A percentile compares a stretch with the other conserved stretches of the same genome.
Evolutionary conservation across 73 alveolate species (phyloP).

Genomic region (Paramecium tetraurelia): DNA sequence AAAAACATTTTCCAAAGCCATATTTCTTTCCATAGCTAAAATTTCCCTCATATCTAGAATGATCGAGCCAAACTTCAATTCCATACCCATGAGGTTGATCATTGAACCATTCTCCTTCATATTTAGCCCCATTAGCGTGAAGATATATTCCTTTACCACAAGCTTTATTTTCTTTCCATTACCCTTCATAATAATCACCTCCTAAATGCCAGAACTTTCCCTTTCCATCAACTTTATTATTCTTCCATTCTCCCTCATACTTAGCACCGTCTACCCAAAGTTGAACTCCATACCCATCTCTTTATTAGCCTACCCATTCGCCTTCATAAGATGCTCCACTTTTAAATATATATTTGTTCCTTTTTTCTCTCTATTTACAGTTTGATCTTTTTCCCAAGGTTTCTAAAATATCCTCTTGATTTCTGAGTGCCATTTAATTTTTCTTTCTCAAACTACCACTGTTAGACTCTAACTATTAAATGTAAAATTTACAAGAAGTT

Average conservation of each 20-base stretch:
- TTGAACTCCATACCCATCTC: constrained; percentile 57
- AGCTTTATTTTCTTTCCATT: constrained; percentile 61
- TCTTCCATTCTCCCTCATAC: constrained; percentile 56
- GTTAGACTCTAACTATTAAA: not conserved
- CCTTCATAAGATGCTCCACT: constrained; percentile 54
- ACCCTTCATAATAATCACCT: constrained; percentile 61
- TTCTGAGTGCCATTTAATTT: not conserved
- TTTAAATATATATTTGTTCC: not conserved
- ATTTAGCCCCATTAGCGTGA: constrained; percentile 54
- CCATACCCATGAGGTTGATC: constrained; percentile 75
- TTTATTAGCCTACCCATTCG: constrained; percentile 43
- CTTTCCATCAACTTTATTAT: constrained; percentile 53
- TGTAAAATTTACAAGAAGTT: not conserved
- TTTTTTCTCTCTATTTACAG: not conserved
- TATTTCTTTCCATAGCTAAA: constrained; percentile 72
- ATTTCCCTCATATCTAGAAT: constrained; percentile 72
- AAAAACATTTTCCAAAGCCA: constrained; percentile 72
- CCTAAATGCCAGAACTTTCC: constrained; percentile 60
- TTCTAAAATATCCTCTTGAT: not conserved
- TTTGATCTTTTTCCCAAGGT: not conserved
- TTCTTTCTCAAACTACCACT: not conserved
- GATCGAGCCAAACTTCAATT: constrained; percentile 75
- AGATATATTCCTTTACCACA: constrained; percentile 49
- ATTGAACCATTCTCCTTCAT: constrained; percentile 70
- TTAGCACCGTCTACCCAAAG: constrained; percentile 53